phyloP scores from a whole-genome alignment of 164 flowering plant genomes.

The Euptelea pleiosperma region DNA sequence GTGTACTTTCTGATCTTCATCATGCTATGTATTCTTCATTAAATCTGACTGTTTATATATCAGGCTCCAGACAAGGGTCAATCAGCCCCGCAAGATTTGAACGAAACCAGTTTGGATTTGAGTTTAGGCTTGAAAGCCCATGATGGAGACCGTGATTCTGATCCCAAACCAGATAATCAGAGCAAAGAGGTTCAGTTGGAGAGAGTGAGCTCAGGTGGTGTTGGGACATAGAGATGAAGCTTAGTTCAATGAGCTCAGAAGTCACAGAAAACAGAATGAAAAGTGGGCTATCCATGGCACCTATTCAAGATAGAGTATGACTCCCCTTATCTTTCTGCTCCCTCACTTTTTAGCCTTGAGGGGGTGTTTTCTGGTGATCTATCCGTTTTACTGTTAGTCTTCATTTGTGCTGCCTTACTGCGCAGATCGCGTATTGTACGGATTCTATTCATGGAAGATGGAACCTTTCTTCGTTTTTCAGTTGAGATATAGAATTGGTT shows the following conservation, averaged over 20 bases:
- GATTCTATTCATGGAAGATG: conserved; percentile 4
- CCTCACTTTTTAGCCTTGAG: background rate
- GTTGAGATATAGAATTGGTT: background rate
- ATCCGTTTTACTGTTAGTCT: too few relatives aligned
- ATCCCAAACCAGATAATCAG: conserved; percentile 20
- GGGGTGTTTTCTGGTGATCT: too few relatives aligned
- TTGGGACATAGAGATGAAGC: conserved; percentile 15
- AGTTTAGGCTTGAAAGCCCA: conserved; percentile 47
- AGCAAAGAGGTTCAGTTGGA: conserved; percentile 21
- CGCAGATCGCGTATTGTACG: background rate
- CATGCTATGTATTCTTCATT: background rate
- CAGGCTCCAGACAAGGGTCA: conserved; percentile 41
- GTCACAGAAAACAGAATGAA: background rate
- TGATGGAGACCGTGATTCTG: conserved; percentile 30
- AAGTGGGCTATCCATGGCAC: background rate
- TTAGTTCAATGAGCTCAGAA: background rate
- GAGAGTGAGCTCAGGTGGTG: conserved; percentile 13
- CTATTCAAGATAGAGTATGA: background rate
- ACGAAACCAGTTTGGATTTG: conserved; percentile 73
- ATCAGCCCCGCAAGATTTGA: conserved; percentile 51
- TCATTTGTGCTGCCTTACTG: too few relatives aligned
- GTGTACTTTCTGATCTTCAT: background rate
- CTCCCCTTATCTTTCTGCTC: background rate
- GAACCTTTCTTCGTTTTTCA: background rate
- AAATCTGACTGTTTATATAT: background rate